A percentile compares a stretch with the other conserved stretches of the same genome.
Evolutionary conservation across 257 asterid genomes (phyloP).

Genomic region (Craterostigma plantagineum): DNA sequence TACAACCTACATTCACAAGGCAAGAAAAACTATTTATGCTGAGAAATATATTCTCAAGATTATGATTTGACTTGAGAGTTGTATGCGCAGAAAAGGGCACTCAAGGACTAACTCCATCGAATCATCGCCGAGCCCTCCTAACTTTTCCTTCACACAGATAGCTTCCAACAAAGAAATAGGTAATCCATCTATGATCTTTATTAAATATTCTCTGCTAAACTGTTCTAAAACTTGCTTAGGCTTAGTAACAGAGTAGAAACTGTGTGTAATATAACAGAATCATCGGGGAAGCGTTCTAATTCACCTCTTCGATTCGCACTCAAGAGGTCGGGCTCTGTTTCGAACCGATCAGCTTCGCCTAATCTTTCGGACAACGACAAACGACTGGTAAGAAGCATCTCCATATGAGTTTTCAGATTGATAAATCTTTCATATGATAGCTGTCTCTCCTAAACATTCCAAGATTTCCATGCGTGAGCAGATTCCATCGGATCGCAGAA

Average conservation of each 20-base stretch:
- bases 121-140: conserved; percentile 19
- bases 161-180: conserved; percentile 32
- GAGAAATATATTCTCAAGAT: no score
- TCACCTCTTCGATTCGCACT: conserved; percentile 37
- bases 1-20: conserved; percentile 11
- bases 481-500: conserved; percentile 35
- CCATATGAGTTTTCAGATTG: no score
- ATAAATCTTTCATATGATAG: background rate
- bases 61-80: no score
- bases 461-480: conserved; percentile 7
- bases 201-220: no score
- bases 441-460: background rate
- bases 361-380: conserved; percentile 8
- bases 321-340: conserved; percentile 23
- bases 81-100: conserved; percentile 22
- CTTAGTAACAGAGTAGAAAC: no score
- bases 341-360: conserved; percentile 31
- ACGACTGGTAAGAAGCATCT: conserved; percentile 33
- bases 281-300: conserved; percentile 25
- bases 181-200: conserved; percentile 2
- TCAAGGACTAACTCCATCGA: conserved; percentile 13
- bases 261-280: no score
- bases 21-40: no score
- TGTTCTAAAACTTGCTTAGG: no score
- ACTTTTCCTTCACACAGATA: conserved; percentile 25